Conservation (phyloP, 768 basidiomycete genomes). For the Xerocomellus chrysenteron region DNA sequence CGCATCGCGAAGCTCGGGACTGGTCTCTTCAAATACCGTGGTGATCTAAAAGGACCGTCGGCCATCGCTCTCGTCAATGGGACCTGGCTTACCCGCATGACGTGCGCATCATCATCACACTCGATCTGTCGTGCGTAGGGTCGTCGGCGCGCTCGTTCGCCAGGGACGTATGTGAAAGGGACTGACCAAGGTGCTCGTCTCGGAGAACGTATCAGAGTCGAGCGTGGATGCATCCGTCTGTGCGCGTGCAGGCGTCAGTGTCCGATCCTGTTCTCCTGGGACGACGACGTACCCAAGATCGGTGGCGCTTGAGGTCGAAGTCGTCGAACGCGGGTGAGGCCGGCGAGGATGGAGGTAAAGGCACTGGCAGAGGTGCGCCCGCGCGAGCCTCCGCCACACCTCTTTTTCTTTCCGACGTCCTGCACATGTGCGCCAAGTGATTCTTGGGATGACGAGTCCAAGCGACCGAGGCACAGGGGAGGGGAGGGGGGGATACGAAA, state of each 20-base stretch:
- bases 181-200: slow-evolving; percentile 18
- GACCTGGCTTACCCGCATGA: background rate
- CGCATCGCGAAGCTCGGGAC: slow-evolving; percentile 3
- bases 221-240: background rate
- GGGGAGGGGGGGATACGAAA: too few relatives aligned
- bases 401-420: background rate
- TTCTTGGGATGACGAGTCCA: too few relatives aligned
- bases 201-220: slow-evolving; percentile 2
- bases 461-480: too few relatives aligned
- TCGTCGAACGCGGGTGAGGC: too few relatives aligned
- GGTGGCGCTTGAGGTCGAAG: background rate
- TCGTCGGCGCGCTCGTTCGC: background rate
- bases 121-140: slow-evolving; percentile 4
- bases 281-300: background rate
- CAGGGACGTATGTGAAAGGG: background rate
- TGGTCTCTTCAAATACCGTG: slow-evolving; percentile 5
- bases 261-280: background rate
- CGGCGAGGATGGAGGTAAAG: too few relatives aligned
- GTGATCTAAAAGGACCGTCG: slow-evolving; percentile 10
- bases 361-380: too few relatives aligned
- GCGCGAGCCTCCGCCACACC: too few relatives aligned
- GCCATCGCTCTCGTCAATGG: background rate
- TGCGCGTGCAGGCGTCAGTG: background rate
- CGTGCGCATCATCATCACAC: background rate
- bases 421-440: background rate